A percentile compares a stretch with the other conserved stretches of the same genome.
phyloP scores from a whole-genome alignment of 441 rosid genomes.

The Euphorbia corollata region DNA sequence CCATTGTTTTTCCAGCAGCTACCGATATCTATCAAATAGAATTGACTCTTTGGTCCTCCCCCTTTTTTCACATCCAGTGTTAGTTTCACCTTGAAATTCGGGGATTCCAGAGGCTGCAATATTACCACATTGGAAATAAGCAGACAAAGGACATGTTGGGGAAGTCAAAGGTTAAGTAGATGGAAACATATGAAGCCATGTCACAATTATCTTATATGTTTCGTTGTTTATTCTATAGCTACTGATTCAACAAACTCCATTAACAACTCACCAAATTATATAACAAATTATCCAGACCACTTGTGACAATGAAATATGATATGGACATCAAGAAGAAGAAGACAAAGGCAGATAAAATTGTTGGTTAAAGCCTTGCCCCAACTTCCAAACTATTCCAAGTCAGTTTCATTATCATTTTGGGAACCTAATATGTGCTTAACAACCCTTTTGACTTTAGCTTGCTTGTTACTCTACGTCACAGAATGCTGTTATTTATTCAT shows the following conservation, averaged over 20 bases:
- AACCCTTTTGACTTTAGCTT: neutral
- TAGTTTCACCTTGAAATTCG: constrained; percentile 63
- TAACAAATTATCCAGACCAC: neutral
- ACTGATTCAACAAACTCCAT: constrained; percentile 4
- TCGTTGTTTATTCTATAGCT: neutral
- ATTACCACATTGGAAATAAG: neutral
- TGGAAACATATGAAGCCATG: neutral
- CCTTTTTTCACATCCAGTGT: constrained; percentile 55
- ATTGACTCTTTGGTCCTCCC: constrained; percentile 75
- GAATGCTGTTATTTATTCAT: neutral
- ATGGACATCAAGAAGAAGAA: constrained; percentile 3
- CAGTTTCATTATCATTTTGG: neutral
- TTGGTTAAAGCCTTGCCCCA: neutral
- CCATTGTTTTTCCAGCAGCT: constrained; percentile 94
- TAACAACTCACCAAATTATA: neutral
- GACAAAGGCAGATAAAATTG: neutral
- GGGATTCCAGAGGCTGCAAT: constrained; percentile 72
- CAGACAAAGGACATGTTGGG: neutral
- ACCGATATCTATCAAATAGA: constrained; percentile 72
- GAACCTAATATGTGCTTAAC: neutral
- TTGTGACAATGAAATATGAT: neutral
- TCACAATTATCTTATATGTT: constrained; percentile 5
- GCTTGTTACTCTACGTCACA: too few species aligned
- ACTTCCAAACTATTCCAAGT: neutral
- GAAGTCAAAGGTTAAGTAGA: neutral